Base-by-base conservation (phyloP, 345 rosid genomes). In the Syzygium oleosum region DNA sequence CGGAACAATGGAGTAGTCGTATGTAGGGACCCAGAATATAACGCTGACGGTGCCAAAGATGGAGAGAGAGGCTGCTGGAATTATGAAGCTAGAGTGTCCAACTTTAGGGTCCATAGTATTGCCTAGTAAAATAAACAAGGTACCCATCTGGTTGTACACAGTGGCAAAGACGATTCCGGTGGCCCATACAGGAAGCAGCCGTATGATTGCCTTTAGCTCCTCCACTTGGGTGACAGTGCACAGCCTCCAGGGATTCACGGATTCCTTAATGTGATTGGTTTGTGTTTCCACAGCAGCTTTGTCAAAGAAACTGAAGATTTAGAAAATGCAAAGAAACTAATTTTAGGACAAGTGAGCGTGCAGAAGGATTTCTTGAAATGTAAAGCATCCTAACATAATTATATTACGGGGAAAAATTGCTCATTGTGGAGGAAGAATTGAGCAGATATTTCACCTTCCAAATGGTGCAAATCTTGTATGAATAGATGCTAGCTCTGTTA, bases 161-260 rank as follows among this genome's bases (percentile, higher is more conserved):
- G 92, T 87, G 19, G 90, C 78, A 52, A 90, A 87, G 54, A 92
- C 77, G 84, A 91, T 91, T 5, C 90, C 89, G 27, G 91, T 89
- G 22, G 92, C 90, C 92, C 92, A 89, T 25, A 91, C 31, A 0
- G 94, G 94, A 58, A 91, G 91, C 87, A 92, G 68, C 12, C 94
- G 88, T 27, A 89, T 80, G 56, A 90, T 88, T 5, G 90, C 77
- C 83, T 92, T 92, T 21, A 92, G 90, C 85, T 92, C 93, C 89
- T 92, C 94, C 8, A 92, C 93, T 85, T 91, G 94, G 15, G 92
- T 92, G 27, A 92, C 90, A 1, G 94, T 92, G 87, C 92, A 89
- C 84, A 91, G 90, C 86, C 89, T 91, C 92, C 94, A 91, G 12
- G 89, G 84, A 56, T 90, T 41, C 52, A 84, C 56, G 4, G 87